Conservation (phyloP, 306 rosid species). For the Citrullus colocynthis region DNA sequence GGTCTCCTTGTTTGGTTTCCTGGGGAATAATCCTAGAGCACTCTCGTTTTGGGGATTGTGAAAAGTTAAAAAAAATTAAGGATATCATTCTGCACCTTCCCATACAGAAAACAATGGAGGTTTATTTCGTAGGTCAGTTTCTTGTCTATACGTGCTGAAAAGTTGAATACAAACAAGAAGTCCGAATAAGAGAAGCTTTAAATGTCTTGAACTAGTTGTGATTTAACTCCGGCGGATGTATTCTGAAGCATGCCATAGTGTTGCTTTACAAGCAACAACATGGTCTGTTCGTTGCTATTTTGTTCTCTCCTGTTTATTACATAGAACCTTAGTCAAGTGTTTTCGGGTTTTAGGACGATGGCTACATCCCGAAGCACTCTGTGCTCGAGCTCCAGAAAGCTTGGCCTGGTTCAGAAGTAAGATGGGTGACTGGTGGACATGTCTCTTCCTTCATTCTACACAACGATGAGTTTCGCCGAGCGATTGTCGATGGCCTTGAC, state of each 20-base stretch:
- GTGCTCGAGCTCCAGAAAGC: conserved; percentile 83
- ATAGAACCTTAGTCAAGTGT: background rate
- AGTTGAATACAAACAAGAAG: background rate
- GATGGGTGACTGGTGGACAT: conserved; percentile 98
- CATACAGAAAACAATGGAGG: no score
- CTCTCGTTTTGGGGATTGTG: background rate
- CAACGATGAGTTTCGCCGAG: conserved; percentile 66
- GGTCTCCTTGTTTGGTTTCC: background rate
- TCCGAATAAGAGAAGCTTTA: background rate
- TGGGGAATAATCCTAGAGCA: background rate
- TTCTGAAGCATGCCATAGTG: background rate
- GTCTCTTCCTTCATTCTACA: conserved; percentile 92
- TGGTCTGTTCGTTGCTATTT: background rate
- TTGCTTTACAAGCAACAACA: background rate
- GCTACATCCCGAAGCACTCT: conserved; percentile 80
- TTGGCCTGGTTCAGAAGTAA: conserved; percentile 95
- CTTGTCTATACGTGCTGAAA: background rate
- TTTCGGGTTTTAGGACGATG: conserved; percentile 57
- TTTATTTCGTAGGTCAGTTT: no score
- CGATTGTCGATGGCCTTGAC: conserved; percentile 64
- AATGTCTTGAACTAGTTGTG: background rate
- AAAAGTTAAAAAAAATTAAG: background rate
- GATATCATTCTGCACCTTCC: no score
- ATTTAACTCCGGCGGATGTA: background rate
- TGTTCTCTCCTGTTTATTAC: background rate